These are phyloP conservation scores for Biscogniauxia marginata DNA, from an alignment of 2,329 filamentous ascomycete genomes.

Conservation along the genomic window DNA sequence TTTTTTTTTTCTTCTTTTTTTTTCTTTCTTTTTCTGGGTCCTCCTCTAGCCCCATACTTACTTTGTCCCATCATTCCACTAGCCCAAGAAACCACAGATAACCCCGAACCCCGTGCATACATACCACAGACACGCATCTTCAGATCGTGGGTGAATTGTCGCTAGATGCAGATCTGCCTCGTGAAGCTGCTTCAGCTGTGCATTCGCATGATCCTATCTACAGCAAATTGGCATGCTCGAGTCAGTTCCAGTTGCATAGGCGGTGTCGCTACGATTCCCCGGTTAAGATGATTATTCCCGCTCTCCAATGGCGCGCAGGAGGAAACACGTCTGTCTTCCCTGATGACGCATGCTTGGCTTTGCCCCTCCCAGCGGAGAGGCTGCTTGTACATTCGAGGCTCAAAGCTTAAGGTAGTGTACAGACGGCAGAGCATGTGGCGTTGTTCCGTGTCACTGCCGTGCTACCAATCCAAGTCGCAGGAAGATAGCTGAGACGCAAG, in stretches of 20 bases:
- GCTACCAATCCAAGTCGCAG: neutral
- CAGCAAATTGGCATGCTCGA: no score
- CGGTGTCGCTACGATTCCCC: neutral
- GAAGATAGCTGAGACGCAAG: no score
- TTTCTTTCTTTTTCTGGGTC: neutral
- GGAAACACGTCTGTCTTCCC: neutral
- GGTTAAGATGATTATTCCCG: slow-evolving; percentile 3
- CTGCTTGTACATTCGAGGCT: neutral
- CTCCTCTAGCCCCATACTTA: no score
- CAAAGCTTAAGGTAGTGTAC: neutral
- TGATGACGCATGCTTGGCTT: slow-evolving; percentile 19
- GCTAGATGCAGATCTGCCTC: neutral
- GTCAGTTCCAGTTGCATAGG: neutral
- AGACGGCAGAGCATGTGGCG: neutral
- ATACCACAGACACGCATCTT: neutral
- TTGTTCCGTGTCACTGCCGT: neutral
- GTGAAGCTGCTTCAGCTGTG: neutral
- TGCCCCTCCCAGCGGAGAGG: neutral
- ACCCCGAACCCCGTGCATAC: no score
- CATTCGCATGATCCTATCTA: neutral
- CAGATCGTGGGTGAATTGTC: neutral
- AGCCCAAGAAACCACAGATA: neutral
- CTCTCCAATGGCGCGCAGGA: slow-evolving; percentile 1
- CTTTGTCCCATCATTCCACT: neutral
- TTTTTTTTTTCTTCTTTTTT: neutral